These are phyloP conservation scores for Fusarium goolgardi DNA, from an alignment of 2,329 filamentous ascomycete species.

Conservation along the genomic window DNA sequence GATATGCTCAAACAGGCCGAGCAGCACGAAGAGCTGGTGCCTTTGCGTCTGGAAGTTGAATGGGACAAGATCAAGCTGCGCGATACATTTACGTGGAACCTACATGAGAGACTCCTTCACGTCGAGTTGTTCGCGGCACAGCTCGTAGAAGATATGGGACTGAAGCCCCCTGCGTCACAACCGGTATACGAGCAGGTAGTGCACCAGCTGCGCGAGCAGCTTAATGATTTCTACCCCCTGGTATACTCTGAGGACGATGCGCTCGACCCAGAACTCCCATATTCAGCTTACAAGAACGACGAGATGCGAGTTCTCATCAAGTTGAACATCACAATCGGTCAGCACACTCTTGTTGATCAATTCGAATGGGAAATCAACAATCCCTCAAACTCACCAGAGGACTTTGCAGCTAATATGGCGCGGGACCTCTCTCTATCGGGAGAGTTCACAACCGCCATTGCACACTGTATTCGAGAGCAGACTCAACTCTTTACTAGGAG, in stretches of 20 bases:
- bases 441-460: slow-evolving; percentile 97
- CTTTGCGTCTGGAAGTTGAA: slow-evolving; percentile 91
- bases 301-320: slow-evolving; percentile 98
- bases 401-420: slow-evolving; percentile 91
- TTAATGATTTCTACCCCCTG: slow-evolving; percentile 93
- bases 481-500: slow-evolving; percentile 93
- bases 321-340: slow-evolving; percentile 96
- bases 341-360: slow-evolving; percentile 93
- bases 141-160: slow-evolving; percentile 89
- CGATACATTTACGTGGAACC: slow-evolving; percentile 98
- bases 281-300: slow-evolving; percentile 96
- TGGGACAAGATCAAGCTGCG: slow-evolving; percentile 95
- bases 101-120: slow-evolving; percentile 86
- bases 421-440: slow-evolving; percentile 90
- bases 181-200: slow-evolving; percentile 70
- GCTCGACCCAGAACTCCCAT: slow-evolving; percentile 88
- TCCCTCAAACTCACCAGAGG: slow-evolving; percentile 90
- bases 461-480: slow-evolving; percentile 97
- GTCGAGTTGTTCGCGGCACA: slow-evolving; percentile 88
- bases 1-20: slow-evolving; percentile 89
- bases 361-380: slow-evolving; percentile 99
- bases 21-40: slow-evolving; percentile 89
- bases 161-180: slow-evolving; percentile 76
- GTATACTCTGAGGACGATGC: slow-evolving; percentile 90
- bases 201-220: slow-evolving; percentile 84